Evolutionary conservation across 2,329 filamentous ascomycete species (phyloP).

Genomic region (Dissoconium aciculare): DNA sequence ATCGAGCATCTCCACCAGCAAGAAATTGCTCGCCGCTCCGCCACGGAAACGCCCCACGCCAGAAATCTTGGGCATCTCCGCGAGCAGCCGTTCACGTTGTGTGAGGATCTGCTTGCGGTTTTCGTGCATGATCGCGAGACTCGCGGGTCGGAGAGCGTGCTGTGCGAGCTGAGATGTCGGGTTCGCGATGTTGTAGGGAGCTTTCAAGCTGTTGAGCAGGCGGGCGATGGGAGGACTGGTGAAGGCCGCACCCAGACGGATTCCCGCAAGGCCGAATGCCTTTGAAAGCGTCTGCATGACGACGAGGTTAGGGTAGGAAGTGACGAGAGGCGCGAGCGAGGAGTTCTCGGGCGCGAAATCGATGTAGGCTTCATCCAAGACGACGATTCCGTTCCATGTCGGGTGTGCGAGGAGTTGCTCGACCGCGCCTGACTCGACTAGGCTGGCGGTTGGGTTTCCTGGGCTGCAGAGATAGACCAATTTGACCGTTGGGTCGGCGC

Average conservation of each 20-base stretch:
- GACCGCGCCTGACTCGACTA: constrained; percentile 63
- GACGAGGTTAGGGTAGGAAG: constrained; percentile 85
- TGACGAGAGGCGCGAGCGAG: constrained; percentile 80
- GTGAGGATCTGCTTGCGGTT: constrained; percentile 55
- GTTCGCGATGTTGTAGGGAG: constrained; percentile 87
- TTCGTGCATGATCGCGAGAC: constrained; percentile 55
- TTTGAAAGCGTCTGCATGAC: constrained; percentile 99
- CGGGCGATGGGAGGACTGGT: constrained; percentile 56
- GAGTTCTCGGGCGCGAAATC: constrained; percentile 72
- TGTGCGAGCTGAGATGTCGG: constrained; percentile 71
- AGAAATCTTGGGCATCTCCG: constrained; percentile 55
- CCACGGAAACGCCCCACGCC: constrained; percentile 73
- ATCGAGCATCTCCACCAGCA: constrained; percentile 79
- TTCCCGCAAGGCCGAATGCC: constrained; percentile 88
- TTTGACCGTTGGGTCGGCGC: constrained; percentile 56
- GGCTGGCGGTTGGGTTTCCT: constrained; percentile 77
- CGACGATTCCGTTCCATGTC: constrained; percentile 86
- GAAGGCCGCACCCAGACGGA: constrained; percentile 78
- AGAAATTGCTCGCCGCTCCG: constrained; percentile 70
- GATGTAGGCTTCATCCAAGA: constrained; percentile 92
- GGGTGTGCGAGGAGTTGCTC: constrained; percentile 63
- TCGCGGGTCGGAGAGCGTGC: constrained; percentile 51
- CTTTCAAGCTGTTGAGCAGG: constrained; percentile 83
- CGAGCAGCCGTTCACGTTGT: constrained; percentile 63
- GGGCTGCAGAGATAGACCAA: constrained; percentile 86